These are phyloP conservation scores for Meredithiella fracta DNA, from an alignment of 2,329 filamentous ascomycete genomes.

Conservation along the genomic window DNA sequence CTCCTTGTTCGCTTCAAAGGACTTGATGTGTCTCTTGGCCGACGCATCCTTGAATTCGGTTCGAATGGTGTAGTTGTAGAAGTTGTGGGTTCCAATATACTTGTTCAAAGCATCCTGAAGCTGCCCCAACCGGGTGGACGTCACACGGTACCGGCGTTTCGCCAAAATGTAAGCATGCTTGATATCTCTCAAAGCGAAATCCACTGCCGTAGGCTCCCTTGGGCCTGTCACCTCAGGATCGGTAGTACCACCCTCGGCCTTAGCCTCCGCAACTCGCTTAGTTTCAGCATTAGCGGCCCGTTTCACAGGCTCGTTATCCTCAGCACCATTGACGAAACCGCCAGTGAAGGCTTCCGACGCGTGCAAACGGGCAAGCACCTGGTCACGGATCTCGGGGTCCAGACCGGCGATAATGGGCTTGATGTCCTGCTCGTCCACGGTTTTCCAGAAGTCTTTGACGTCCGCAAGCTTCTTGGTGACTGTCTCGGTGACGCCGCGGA, in stretches of 20 bases:
- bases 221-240: slow-evolving; percentile 15
- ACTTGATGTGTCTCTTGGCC: slow-evolving; percentile 80
- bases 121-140: slow-evolving; percentile 49
- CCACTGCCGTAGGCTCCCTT: slow-evolving; percentile 31
- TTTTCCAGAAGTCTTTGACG: slow-evolving; percentile 64
- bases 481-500: slow-evolving; percentile 53
- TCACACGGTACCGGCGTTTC: slow-evolving; percentile 73
- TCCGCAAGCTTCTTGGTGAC: slow-evolving; percentile 57
- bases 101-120: slow-evolving; percentile 58
- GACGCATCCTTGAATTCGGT: slow-evolving; percentile 70
- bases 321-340: slow-evolving; percentile 11
- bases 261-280: slow-evolving; percentile 16
- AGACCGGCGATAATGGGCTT: slow-evolving; percentile 49
- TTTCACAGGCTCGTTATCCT: slow-evolving; percentile 17
- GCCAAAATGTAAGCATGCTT: slow-evolving; percentile 63
- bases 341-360: slow-evolving; percentile 15
- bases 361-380: slow-evolving; percentile 47
- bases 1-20: slow-evolving; percentile 59
- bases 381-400: slow-evolving; percentile 44
- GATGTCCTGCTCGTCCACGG: slow-evolving; percentile 65
- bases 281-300: slow-evolving; percentile 4
- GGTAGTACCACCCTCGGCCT: slow-evolving; percentile 15
- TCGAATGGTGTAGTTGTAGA: slow-evolving; percentile 94
- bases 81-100: slow-evolving; percentile 78
- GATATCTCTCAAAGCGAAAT: slow-evolving; percentile 52